Percentiles rank a stretch among this genome's conserved stretches.
Evolutionary conservation across 2,329 filamentous ascomycete genomes (phyloP).

Genomic region (Pseudogymnoascus pannorum): DNA sequence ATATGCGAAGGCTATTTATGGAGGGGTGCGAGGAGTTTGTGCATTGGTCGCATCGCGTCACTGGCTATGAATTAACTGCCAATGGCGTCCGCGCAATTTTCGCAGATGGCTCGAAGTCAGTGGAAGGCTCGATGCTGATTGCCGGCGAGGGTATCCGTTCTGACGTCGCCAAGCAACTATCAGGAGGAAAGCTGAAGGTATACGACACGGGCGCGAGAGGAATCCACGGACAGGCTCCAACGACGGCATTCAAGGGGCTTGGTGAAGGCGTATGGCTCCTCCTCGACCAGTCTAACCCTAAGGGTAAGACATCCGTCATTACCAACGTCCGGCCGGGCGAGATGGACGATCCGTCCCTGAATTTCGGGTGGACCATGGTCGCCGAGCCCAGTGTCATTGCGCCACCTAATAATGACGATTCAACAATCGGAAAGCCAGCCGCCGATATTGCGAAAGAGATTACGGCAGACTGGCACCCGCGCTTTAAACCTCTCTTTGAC

Average conservation of each 20-base stretch:
- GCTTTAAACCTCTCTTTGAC: constrained; percentile 49
- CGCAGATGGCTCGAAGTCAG: constrained; percentile 50
- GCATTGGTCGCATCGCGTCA: constrained; percentile 48
- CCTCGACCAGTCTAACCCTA: constrained; percentile 38
- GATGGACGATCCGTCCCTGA: constrained; percentile 47
- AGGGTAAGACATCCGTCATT: constrained; percentile 47
- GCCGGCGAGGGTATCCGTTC: constrained; percentile 59
- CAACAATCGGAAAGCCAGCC: constrained; percentile 48
- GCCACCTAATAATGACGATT: constrained; percentile 52
- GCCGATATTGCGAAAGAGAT: constrained; percentile 51
- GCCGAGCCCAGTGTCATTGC: constrained; percentile 49
- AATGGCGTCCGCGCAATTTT: constrained; percentile 51
- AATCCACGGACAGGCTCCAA: constrained; percentile 59
- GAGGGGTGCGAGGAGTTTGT: constrained; percentile 48
- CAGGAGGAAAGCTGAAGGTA: constrained; percentile 48
- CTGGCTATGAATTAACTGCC: constrained; percentile 48
- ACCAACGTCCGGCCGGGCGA: constrained; percentile 56
- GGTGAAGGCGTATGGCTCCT: constrained; percentile 58
- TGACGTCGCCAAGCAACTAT: constrained; percentile 51
- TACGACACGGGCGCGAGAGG: constrained; percentile 57
- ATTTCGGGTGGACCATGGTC: constrained; percentile 59
- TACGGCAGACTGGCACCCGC: constrained; percentile 47
- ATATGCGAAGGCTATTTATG: constrained; percentile 54
- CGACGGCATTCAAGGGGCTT: constrained; percentile 51
- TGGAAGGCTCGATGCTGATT: constrained; percentile 51